These are phyloP conservation scores for Russula lepida DNA, from an alignment of 768 basidiomycete genomes.

Conservation along the genomic window DNA sequence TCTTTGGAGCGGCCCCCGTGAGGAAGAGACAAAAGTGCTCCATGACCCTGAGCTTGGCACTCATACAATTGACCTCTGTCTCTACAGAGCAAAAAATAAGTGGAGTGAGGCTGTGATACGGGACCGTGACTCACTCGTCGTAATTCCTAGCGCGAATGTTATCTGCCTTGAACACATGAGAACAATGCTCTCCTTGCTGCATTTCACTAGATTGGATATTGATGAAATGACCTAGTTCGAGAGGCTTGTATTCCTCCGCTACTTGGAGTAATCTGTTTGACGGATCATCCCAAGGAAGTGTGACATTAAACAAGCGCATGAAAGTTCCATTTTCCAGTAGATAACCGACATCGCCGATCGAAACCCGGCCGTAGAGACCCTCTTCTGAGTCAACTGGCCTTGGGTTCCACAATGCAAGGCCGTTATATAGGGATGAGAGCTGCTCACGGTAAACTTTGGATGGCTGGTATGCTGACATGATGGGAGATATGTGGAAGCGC, in stretches of 20 bases:
- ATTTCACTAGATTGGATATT: too few species aligned
- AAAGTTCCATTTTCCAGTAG: slow-evolving; percentile 16
- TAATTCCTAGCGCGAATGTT: too few species aligned
- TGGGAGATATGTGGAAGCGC: neutral
- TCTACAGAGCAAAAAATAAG: too few species aligned
- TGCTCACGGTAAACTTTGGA: slow-evolving; percentile 10
- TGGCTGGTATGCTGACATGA: neutral
- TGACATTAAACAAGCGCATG: too few species aligned
- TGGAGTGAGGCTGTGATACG: too few species aligned
- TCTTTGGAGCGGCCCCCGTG: neutral
- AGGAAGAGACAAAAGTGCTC: neutral
- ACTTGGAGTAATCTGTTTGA: neutral
- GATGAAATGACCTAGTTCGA: neutral
- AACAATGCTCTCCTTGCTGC: neutral
- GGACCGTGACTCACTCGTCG: too few species aligned
- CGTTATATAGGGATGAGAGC: slow-evolving; percentile 3
- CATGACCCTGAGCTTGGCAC: too few species aligned
- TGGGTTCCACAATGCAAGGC: too few species aligned
- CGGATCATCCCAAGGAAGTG: neutral
- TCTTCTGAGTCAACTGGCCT: too few species aligned
- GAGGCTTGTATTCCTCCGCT: neutral
- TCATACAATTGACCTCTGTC: too few species aligned
- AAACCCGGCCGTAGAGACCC: too few species aligned
- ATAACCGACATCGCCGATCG: slow-evolving; percentile 20
- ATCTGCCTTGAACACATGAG: neutral